Percentiles rank a stretch among this genome's conserved stretches.
Conservation (phyloP, 1,284 basidiomycete genomes). For the Pterula multifida region DNA sequence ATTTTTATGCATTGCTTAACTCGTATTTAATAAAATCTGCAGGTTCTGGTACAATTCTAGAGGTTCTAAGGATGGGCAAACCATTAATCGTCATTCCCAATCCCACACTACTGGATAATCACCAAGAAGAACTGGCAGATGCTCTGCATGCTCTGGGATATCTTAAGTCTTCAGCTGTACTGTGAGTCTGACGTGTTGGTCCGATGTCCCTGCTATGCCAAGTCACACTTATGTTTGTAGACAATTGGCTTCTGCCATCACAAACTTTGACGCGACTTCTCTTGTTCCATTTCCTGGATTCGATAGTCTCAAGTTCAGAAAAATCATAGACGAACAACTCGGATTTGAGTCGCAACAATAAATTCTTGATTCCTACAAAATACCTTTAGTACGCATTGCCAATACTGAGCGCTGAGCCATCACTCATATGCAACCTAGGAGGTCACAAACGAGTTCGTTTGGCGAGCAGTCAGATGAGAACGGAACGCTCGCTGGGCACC, state of each 20-base stretch:
- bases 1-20: conserved; percentile 1
- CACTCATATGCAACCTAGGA: too few relatives aligned
- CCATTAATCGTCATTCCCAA: conserved; percentile 87
- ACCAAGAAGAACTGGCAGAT: conserved; percentile 82
- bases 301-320: conserved; percentile 51
- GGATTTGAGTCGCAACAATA: conserved; percentile 30
- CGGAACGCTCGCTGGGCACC: too few relatives aligned
- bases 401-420: too few relatives aligned
- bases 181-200: conserved; percentile 29
- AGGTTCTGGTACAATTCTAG: conserved; percentile 94
- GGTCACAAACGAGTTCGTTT: too few relatives aligned
- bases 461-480: not conserved
- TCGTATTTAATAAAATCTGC: conserved; percentile 5
- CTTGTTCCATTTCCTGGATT: conserved; percentile 54
- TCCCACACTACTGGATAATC: conserved; percentile 80
- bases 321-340: conserved; percentile 63
- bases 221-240: conserved; percentile 21
- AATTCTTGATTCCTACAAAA: not conserved
- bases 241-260: conserved; percentile 38
- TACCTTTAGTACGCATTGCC: too few relatives aligned
- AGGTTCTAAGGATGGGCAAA: conserved; percentile 67
- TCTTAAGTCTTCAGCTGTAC: conserved; percentile 46
- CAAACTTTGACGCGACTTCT: conserved; percentile 28
- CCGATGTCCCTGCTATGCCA: not conserved
- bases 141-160: conserved; percentile 54